Evolutionary conservation across 2,329 filamentous ascomycete genomes (phyloP).

Genomic region (Aspergillus pseudotamarii): DNA sequence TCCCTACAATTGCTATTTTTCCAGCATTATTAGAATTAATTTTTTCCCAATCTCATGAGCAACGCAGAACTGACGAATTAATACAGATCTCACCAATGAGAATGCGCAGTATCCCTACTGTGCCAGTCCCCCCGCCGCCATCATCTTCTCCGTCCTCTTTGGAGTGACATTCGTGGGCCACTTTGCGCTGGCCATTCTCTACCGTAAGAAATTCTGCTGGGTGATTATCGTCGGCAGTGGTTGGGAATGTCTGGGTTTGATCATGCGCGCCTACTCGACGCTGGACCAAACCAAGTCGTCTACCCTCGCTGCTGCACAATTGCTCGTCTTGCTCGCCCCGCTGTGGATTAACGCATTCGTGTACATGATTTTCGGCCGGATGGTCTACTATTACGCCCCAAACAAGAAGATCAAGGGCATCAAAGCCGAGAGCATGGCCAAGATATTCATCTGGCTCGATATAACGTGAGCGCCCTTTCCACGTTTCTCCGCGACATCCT

Average conservation of each 20-base stretch:
- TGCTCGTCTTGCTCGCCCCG: slow-evolving; percentile 7
- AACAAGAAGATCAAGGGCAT: slow-evolving; percentile 42
- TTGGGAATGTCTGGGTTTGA: slow-evolving; percentile 49
- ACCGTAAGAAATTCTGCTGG: slow-evolving; percentile 44
- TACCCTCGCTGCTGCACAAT: background rate
- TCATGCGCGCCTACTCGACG: slow-evolving; percentile 29
- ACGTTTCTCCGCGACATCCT: background rate
- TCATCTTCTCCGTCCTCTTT: slow-evolving; percentile 42
- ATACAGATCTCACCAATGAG: background rate
- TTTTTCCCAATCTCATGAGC: too few relatives aligned
- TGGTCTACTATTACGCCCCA: slow-evolving; percentile 50
- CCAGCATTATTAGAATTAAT: background rate
- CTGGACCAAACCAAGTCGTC: background rate
- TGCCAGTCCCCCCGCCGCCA: slow-evolving; percentile 40
- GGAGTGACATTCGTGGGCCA: slow-evolving; percentile 29
- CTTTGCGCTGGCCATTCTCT: slow-evolving; percentile 38
- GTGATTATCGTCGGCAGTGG: slow-evolving; percentile 48
- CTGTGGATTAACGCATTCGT: slow-evolving; percentile 48
- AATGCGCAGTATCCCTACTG: slow-evolving; percentile 31
- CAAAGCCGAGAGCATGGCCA: slow-evolving; percentile 40
- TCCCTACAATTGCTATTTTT: background rate
- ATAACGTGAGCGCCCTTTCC: slow-evolving; percentile 22
- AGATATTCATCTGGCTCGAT: slow-evolving; percentile 47
- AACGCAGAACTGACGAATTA: background rate
- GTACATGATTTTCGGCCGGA: slow-evolving; percentile 51